phyloP scores from a whole-genome alignment of 2,329 filamentous ascomycete genomes.

The Sporothrix euskadiensis region DNA sequence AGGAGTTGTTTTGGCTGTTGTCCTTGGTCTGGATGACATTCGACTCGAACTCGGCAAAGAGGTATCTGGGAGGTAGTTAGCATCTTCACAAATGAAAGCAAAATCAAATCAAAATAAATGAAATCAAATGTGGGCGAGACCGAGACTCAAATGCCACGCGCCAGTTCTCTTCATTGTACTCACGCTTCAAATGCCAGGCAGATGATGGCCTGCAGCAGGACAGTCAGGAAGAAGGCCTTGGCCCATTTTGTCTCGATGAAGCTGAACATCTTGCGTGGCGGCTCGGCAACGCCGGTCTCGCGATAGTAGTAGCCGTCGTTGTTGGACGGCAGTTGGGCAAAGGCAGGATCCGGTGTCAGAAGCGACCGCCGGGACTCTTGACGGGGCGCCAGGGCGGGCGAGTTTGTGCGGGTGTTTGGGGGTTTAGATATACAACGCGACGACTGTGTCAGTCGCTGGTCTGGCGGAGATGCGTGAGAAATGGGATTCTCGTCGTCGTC shows the following conservation, averaged over 20 bases:
- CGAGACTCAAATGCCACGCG: neutral
- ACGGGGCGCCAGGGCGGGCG: constrained; percentile 50
- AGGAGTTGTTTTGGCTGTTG: constrained; percentile 51
- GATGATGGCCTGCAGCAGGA: constrained; percentile 73
- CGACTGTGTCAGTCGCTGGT: neutral
- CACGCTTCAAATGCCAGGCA: constrained; percentile 86
- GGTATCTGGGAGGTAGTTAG: constrained; percentile 61
- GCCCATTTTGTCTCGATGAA: constrained; percentile 85
- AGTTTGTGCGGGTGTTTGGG: constrained; percentile 32
- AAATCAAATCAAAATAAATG: neutral
- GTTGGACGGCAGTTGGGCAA: constrained; percentile 38
- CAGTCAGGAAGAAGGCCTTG: constrained; percentile 76
- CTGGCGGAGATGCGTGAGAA: neutral
- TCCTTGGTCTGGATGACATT: constrained; percentile 51
- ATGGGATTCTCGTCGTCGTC: neutral
- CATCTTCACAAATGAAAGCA: neutral
- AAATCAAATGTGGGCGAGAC: neutral
- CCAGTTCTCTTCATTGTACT: constrained; percentile 38
- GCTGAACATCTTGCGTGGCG: constrained; percentile 60
- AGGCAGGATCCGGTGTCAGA: constrained; percentile 43
- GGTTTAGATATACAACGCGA: neutral
- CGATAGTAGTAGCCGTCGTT: constrained; percentile 41
- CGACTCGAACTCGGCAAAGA: constrained; percentile 83
- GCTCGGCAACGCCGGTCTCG: constrained; percentile 36
- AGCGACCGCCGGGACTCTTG: constrained; percentile 50